Percentiles rank a stretch among this genome's conserved stretches.
Conservation (phyloP, 331 rosid species). For the Acacia pycnantha region DNA sequence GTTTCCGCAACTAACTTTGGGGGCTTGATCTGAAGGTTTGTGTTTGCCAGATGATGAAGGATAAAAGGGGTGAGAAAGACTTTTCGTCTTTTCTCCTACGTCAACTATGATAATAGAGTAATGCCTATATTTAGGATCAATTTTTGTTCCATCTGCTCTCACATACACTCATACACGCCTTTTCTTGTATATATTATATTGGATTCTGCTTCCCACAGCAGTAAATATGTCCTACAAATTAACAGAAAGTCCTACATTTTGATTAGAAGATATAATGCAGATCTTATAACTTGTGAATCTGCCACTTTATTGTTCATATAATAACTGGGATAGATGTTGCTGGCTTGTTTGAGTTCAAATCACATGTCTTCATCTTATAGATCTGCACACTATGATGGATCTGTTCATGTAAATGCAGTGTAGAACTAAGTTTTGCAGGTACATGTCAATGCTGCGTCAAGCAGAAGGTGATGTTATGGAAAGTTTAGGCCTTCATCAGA, state of each 20-base stretch:
- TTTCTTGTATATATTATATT: background rate
- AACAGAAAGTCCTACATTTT: background rate
- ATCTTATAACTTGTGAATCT: background rate
- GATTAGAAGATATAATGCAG: background rate
- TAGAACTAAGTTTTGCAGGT: background rate
- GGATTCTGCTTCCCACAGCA: background rate
- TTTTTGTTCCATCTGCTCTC: background rate
- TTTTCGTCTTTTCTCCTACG: conserved; percentile 29
- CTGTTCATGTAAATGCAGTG: background rate
- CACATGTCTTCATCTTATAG: background rate
- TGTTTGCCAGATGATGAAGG: background rate
- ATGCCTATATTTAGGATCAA: background rate
- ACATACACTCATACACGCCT: background rate
- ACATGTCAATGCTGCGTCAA: background rate
- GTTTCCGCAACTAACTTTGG: conserved; percentile 42
- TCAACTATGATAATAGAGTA: conserved; percentile 18
- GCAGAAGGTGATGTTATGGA: background rate
- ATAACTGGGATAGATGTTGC: background rate
- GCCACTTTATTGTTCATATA: background rate
- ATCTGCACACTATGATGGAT: background rate
- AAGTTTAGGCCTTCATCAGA: background rate
- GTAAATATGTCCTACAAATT: background rate
- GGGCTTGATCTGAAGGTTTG: conserved; percentile 27
- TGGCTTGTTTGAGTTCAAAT: background rate
- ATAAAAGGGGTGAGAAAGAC: conserved; percentile 11